Evolutionary conservation across 306 rosid species (phyloP), one percentile per base, ranked within the genome.

Genomic region (Fagus crenata): DNA sequence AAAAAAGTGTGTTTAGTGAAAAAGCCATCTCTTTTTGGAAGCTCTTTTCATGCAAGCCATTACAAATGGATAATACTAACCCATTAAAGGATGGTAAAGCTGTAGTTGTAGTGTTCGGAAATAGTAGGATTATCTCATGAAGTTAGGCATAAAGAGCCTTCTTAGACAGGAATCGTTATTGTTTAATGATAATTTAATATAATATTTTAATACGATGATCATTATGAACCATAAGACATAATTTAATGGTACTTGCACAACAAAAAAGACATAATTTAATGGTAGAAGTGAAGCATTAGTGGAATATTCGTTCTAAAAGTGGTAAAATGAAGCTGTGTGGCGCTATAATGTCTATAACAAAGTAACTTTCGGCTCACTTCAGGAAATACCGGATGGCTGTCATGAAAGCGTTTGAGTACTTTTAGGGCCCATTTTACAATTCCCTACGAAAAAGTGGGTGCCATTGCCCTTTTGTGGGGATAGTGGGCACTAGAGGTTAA

Each of bases 241-340:
- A 56, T 41, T 13, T n/a, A 76, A 36, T 14, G 53, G n/a, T n/a
- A 58, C 51, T 46, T 46, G 51, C 13, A 12, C 51, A 46, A 46
- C 8, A 46, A 9, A 46, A 4, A 56, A 40, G 9, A 18, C 37
- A 8, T 4, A 55, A 69, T 31, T 13, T n/a, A 76, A n/a, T 7
- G 53, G n/a, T n/a, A 58, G 59, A 55, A 53, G 58, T 56, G 40
- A 69, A 77, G 56, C 49, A 49, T 49, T 33, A 46, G n/a, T 18
- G 77, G 82, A 79, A 79, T 79, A 79, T 64, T 61, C 73, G 22
- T 60, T 53, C 9, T 22, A 46, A 71, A 78, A 72, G 75, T 39
- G 12, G 75, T 1, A 31, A 18, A 40, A 7, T 5, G 64, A 15
- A 49, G 33, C 43, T 64, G 82, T 79, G 82, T n/a, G 82, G 78